Evolutionary conservation across 2,329 filamentous ascomycete species (phyloP).

Genomic region (Alternaria tenuissima): DNA sequence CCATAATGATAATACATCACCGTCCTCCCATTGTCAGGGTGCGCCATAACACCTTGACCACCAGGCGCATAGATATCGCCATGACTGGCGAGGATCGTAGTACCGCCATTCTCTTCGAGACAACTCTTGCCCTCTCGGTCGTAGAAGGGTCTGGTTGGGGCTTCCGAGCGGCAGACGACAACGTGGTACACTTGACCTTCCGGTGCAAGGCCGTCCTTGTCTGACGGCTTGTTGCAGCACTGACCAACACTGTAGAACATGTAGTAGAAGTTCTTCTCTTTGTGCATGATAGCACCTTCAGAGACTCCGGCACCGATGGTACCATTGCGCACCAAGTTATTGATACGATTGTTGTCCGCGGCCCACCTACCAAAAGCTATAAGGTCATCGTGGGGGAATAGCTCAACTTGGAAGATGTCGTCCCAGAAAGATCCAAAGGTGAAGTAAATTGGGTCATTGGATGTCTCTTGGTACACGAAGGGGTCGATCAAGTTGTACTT

Average conservation of each 20-base stretch:
- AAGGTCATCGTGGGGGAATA: slow-evolving; percentile 40
- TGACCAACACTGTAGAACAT: slow-evolving; percentile 67
- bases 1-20: slow-evolving; percentile 48
- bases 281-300: slow-evolving; percentile 64
- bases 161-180: slow-evolving; percentile 65
- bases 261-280: slow-evolving; percentile 63
- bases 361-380: slow-evolving; percentile 16
- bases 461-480: slow-evolving; percentile 51
- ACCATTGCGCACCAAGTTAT: slow-evolving; percentile 30
- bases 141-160: slow-evolving; percentile 60
- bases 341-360: slow-evolving; percentile 12
- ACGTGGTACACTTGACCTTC: slow-evolving; percentile 69
- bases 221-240: slow-evolving; percentile 64
- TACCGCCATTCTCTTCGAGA: slow-evolving; percentile 65
- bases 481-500: slow-evolving; percentile 60
- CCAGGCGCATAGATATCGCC: slow-evolving; percentile 50
- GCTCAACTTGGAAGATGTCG: slow-evolving; percentile 67
- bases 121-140: slow-evolving; percentile 36
- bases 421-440: slow-evolving; percentile 74
- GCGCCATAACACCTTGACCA: slow-evolving; percentile 40
- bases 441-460: slow-evolving; percentile 51
- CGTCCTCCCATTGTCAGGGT: slow-evolving; percentile 22
- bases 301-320: slow-evolving; percentile 32
- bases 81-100: slow-evolving; percentile 66
- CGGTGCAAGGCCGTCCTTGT: slow-evolving; percentile 51